Conservation (phyloP, 2,329 filamentous ascomycete genomes). For the Tricladium varicosporioides region DNA sequence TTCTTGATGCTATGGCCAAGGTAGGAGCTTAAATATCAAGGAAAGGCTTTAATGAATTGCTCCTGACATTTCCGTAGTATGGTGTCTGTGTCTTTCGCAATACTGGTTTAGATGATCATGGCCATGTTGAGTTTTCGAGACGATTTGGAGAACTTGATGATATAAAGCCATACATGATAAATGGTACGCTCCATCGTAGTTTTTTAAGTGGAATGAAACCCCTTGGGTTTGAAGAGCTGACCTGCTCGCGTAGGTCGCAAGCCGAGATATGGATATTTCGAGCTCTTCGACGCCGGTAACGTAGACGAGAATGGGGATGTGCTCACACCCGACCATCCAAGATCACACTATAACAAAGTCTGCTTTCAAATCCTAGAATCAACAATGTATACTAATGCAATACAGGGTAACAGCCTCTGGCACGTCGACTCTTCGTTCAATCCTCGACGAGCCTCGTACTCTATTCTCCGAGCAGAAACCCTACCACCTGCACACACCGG, state of each 20-base stretch:
- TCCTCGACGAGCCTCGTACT: slow-evolving; percentile 50
- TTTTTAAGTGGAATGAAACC: too few species aligned
- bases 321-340: slow-evolving; percentile 14
- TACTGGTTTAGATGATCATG: slow-evolving; percentile 48
- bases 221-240: neutral
- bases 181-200: neutral
- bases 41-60: slow-evolving; percentile 8
- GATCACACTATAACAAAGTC: slow-evolving; percentile 24
- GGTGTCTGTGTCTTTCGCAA: slow-evolving; percentile 51
- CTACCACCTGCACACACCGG: slow-evolving; percentile 47
- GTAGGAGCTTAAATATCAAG: slow-evolving; percentile 22
- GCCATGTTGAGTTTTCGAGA: slow-evolving; percentile 49
- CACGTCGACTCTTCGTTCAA: slow-evolving; percentile 57
- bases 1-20: slow-evolving; percentile 36
- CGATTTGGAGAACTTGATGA: slow-evolving; percentile 56
- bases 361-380: neutral
- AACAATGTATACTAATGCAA: neutral
- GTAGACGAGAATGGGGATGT: slow-evolving; percentile 44
- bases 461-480: slow-evolving; percentile 47
- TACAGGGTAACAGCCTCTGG: slow-evolving; percentile 45
- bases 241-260: slow-evolving; percentile 4
- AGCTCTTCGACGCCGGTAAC: slow-evolving; percentile 59
- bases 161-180: slow-evolving; percentile 45
- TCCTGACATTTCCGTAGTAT: slow-evolving; percentile 39
- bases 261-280: slow-evolving; percentile 44